phyloP scores from a whole-genome alignment of 2,329 filamentous ascomycete genomes.

The Talaromyces pinophilus region DNA sequence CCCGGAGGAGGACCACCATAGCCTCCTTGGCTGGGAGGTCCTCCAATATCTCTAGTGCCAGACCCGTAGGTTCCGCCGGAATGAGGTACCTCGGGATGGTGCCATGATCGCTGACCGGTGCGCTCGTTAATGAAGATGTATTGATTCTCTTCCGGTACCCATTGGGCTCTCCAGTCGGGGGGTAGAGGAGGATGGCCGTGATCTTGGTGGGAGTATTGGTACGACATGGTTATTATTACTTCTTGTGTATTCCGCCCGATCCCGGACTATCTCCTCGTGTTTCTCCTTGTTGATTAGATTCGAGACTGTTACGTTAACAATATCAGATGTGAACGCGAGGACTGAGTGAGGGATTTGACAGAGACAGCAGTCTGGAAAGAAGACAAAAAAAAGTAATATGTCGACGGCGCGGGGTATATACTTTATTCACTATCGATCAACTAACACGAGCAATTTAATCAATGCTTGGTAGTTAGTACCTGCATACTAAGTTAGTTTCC shows the following conservation, averaged over 20 bases:
- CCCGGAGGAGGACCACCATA: slow-evolving; percentile 4
- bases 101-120: slow-evolving; percentile 22
- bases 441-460: neutral
- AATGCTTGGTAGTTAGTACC: slow-evolving; percentile 5
- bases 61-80: slow-evolving; percentile 8
- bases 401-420: slow-evolving; percentile 4
- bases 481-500: neutral
- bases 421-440: slow-evolving; percentile 2
- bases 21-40: slow-evolving; percentile 12
- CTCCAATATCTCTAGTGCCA: slow-evolving; percentile 12
- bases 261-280: neutral
- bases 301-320: neutral
- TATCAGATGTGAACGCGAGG: neutral
- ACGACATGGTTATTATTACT: slow-evolving; percentile 11
- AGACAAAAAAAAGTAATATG: no score
- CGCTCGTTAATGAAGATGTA: slow-evolving; percentile 20
- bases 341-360: neutral
- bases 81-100: slow-evolving; percentile 18
- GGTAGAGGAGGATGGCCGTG: slow-evolving; percentile 23
- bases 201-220: slow-evolving; percentile 22
- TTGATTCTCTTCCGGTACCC: slow-evolving; percentile 14
- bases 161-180: slow-evolving; percentile 19
- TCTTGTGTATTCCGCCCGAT: neutral
- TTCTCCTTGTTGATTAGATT: neutral
- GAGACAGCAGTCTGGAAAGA: neutral